Percentiles rank a stretch among this genome's conserved stretches.
Evolutionary conservation across 2,329 filamentous ascomycete genomes (phyloP).

Genomic region (Dryadomyces quercivorus): DNA sequence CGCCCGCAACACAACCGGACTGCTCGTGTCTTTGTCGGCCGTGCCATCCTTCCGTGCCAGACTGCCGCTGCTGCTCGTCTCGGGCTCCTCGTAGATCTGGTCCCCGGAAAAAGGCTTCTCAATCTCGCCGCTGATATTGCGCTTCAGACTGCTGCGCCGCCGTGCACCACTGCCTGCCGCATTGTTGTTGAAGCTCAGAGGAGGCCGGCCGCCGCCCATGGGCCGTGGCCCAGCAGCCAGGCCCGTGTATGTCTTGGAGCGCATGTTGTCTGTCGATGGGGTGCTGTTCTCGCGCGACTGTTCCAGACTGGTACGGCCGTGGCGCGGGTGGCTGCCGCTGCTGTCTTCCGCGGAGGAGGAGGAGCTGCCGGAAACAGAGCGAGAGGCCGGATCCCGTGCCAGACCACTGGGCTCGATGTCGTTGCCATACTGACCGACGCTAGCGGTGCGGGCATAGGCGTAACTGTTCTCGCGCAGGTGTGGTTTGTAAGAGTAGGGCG

Average conservation of each 20-base stretch:
- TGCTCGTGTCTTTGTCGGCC: background rate
- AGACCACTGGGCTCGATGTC: conserved; percentile 34
- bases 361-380: conserved; percentile 41
- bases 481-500: conserved; percentile 54
- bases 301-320: conserved; percentile 20
- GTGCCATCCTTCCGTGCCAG: background rate
- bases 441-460: conserved; percentile 52
- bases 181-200: conserved; percentile 11
- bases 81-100: conserved; percentile 83
- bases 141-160: conserved; percentile 52
- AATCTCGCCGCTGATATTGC: conserved; percentile 59
- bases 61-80: conserved; percentile 21
- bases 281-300: conserved; percentile 6
- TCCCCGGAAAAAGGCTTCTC: conserved; percentile 59
- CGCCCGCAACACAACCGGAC: background rate
- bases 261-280: background rate
- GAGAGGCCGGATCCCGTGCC: conserved; percentile 26
- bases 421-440: conserved; percentile 36
- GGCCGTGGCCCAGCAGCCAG: conserved; percentile 20
- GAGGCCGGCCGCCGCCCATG: conserved; percentile 2
- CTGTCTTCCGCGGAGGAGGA: conserved; percentile 29
- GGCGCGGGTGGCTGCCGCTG: conserved; percentile 11
- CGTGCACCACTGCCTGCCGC: conserved; percentile 17
- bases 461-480: conserved; percentile 63
- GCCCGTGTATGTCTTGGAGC: conserved; percentile 27